These are phyloP conservation scores for Xylariaceae sp. DNA, from an alignment of 2,329 filamentous ascomycete genomes.

Conservation along the genomic window DNA sequence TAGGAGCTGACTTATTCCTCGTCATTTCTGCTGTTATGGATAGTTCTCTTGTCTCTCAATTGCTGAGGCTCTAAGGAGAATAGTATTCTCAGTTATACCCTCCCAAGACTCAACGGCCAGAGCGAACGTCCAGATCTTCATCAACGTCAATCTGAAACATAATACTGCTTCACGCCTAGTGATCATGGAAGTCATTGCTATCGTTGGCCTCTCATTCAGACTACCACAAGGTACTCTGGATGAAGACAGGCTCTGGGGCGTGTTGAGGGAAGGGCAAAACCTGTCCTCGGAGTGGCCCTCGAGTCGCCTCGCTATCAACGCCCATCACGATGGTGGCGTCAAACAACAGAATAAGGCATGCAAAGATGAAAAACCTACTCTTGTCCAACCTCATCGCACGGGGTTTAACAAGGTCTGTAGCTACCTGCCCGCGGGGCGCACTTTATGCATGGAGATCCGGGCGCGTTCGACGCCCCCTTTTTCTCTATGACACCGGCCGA, in stretches of 20 bases:
- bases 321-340: neutral
- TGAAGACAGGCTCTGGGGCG: neutral
- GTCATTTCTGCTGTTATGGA: too few species aligned
- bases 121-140: too few species aligned
- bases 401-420: neutral
- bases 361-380: too few species aligned
- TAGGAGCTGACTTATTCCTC: too few species aligned
- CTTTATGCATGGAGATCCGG: neutral
- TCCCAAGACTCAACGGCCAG: too few species aligned
- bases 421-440: neutral
- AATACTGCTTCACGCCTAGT: too few species aligned
- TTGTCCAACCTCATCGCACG: neutral
- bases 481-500: constrained; percentile 3
- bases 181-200: neutral
- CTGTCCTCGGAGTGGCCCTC: neutral
- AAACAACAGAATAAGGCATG: neutral
- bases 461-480: constrained; percentile 7
- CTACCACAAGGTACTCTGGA: neutral
- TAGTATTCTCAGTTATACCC: too few species aligned
- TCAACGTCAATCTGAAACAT: too few species aligned
- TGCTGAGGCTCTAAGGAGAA: too few species aligned
- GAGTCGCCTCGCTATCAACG: neutral
- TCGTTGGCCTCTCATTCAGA: constrained; percentile 2
- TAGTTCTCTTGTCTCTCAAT: too few species aligned
- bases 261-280: neutral